A percentile compares a stretch with the other conserved stretches of the same genome.
phyloP scores from a whole-genome alignment of 1,139 yeast species.

The Martiniozyma asiatica region DNA sequence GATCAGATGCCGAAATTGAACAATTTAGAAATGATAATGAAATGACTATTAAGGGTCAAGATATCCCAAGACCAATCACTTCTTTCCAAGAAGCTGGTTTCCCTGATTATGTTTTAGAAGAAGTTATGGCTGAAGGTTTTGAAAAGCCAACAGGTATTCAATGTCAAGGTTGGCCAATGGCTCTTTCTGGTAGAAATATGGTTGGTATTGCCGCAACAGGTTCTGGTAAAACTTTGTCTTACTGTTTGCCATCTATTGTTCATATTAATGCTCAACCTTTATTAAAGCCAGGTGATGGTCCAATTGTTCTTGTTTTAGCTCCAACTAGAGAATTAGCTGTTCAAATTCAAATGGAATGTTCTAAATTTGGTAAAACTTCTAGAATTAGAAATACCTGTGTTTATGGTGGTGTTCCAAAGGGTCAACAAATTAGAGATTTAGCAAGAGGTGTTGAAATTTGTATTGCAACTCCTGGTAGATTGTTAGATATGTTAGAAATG shows the following conservation, averaged over 20 bases:
- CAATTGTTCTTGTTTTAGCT: constrained; percentile 88
- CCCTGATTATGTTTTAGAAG: constrained; percentile 84
- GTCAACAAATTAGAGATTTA: constrained; percentile 75
- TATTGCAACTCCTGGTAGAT: constrained; percentile 99
- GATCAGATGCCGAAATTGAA: constrained; percentile 61
- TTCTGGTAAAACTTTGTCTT: constrained; percentile 94
- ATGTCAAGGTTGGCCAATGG: constrained; percentile 99
- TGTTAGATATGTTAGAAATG: constrained; percentile 89
- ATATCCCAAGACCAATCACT: constrained; percentile 91
- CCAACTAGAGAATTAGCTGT: constrained; percentile 98
- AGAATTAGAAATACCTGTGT: constrained; percentile 97
- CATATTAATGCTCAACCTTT: constrained; percentile 98
- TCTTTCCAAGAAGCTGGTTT: constrained; percentile 92
- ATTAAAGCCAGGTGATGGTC: constrained; percentile 90
- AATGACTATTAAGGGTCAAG: constrained; percentile 74
- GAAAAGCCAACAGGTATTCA: constrained; percentile 92
- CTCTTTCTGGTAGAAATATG: constrained; percentile 96
- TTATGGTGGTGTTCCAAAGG: constrained; percentile 96
- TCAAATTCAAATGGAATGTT: constrained; percentile 92
- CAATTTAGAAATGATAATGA: constrained; percentile 72
- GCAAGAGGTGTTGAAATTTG: constrained; percentile 91
- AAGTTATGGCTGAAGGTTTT: constrained; percentile 87
- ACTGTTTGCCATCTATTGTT: constrained; percentile 92
- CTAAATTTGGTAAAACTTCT: constrained; percentile 92
- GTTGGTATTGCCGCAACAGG: constrained; percentile 98